phyloP scores from a whole-genome alignment of 2,329 filamentous ascomycete genomes.

The Atkinsonella texensis region DNA sequence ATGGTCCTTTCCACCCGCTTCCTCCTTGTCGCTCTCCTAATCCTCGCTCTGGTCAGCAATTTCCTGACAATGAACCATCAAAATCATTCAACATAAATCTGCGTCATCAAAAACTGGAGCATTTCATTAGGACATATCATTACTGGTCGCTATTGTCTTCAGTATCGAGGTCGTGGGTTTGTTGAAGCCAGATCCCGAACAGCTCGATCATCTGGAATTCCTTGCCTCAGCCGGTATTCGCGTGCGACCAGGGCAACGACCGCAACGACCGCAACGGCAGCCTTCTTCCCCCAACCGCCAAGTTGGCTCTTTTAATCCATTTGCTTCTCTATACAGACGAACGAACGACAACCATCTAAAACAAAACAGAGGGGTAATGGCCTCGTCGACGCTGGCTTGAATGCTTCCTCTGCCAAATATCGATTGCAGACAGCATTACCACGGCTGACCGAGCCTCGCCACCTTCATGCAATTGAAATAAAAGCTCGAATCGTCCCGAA shows the following conservation, averaged over 20 bases:
- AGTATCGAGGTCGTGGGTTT: neutral
- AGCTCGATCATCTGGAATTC: neutral
- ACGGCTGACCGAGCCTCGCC: neutral
- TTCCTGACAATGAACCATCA: neutral
- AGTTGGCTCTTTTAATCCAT: neutral
- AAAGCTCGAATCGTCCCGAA: conserved; percentile 8
- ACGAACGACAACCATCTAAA: neutral
- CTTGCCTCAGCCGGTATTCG: neutral
- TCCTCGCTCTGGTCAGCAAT: neutral
- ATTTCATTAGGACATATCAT: neutral
- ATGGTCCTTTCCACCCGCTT: neutral
- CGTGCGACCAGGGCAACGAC: neutral
- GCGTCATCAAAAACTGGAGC: neutral
- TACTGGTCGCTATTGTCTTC: neutral
- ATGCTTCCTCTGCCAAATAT: neutral
- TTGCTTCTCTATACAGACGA: neutral
- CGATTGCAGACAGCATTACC: conserved; percentile 2
- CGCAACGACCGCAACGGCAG: neutral
- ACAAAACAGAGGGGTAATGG: neutral
- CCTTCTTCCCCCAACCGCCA: neutral
- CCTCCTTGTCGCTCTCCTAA: neutral
- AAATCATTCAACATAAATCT: neutral
- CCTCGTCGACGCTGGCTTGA: neutral
- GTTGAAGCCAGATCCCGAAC: neutral
- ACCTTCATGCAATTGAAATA: conserved; percentile 4